Percentiles rank a stretch among this genome's conserved stretches.
Conservation (phyloP, 2,329 filamentous ascomycete species). For the Fusarium napiforme region DNA sequence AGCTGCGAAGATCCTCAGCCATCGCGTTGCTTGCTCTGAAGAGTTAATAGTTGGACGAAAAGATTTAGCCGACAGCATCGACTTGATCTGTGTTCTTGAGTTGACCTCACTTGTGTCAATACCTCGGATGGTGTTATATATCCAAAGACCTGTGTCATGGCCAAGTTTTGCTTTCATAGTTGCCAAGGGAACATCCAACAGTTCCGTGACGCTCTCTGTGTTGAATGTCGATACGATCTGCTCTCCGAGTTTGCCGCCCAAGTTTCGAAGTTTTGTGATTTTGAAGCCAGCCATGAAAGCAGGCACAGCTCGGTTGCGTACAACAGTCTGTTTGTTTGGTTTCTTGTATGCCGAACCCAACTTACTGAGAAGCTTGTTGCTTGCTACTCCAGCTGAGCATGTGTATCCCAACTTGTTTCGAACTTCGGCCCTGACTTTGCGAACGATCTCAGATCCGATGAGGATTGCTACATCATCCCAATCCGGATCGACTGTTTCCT, state of each 20-base stretch:
- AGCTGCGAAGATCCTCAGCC: slow-evolving; percentile 90
- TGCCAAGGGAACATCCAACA: slow-evolving; percentile 77
- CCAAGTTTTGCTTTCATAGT: slow-evolving; percentile 82
- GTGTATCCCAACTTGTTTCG: slow-evolving; percentile 82
- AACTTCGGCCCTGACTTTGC: slow-evolving; percentile 76
- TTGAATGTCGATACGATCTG: slow-evolving; percentile 84
- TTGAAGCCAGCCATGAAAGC: slow-evolving; percentile 87
- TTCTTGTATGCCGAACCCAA: slow-evolving; percentile 92
- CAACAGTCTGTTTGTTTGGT: slow-evolving; percentile 93
- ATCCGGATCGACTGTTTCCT: slow-evolving; percentile 84
- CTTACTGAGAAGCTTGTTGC: slow-evolving; percentile 96
- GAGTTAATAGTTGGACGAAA: slow-evolving; percentile 87
- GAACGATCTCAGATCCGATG: slow-evolving; percentile 89
- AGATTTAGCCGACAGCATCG: slow-evolving; percentile 96
- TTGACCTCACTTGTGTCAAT: slow-evolving; percentile 91
- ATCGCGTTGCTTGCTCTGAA: slow-evolving; percentile 80
- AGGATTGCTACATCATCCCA: slow-evolving; percentile 95
- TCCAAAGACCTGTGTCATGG: slow-evolving; percentile 86
- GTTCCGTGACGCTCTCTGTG: slow-evolving; percentile 81
- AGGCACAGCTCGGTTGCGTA: slow-evolving; percentile 83
- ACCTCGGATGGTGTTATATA: slow-evolving; percentile 86
- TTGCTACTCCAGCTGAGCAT: slow-evolving; percentile 87
- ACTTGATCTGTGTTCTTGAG: slow-evolving; percentile 91
- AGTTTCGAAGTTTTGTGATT: slow-evolving; percentile 91
- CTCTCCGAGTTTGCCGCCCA: slow-evolving; percentile 95